Conservation (phyloP, 495 filamentous ascomycete genomes). For the Xylaria flabelliformis region DNA sequence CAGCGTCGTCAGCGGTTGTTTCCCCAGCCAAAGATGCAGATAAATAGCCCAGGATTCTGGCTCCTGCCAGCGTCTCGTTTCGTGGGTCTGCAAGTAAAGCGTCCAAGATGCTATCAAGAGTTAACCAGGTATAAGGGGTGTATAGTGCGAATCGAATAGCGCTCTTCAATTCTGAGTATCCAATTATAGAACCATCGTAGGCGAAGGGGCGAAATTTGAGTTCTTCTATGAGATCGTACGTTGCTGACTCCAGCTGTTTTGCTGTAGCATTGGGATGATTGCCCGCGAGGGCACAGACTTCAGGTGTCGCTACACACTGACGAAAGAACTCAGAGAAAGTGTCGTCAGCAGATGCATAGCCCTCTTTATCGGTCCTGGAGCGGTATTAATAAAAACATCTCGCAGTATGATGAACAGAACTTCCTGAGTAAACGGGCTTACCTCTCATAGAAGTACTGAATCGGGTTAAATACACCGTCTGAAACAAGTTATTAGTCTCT, state of each 20-base stretch:
- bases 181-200: conserved; percentile 8
- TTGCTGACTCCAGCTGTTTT: conserved; percentile 16
- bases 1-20: not conserved
- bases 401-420: not conserved
- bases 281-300: conserved; percentile 11
- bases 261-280: conserved; percentile 17
- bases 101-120: conserved; percentile 9
- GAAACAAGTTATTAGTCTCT: not conserved
- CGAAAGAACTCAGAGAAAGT: conserved; percentile 24
- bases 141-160: conserved; percentile 22
- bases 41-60: not conserved
- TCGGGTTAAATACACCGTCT: conserved; percentile 51
- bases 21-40: not conserved
- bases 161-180: conserved; percentile 14
- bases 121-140: not conserved
- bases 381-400: not conserved
- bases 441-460: conserved; percentile 48
- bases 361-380: not conserved
- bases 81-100: conserved; percentile 15
- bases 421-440: conserved; percentile 23
- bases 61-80: conserved; percentile 11
- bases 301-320: conserved; percentile 22
- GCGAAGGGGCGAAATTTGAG: conserved; percentile 24
- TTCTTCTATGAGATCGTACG: conserved; percentile 13
- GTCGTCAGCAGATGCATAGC: conserved; percentile 6